Base-by-base conservation (phyloP, 2,329 filamentous ascomycete genomes). In the Alternaria infectoria region DNA sequence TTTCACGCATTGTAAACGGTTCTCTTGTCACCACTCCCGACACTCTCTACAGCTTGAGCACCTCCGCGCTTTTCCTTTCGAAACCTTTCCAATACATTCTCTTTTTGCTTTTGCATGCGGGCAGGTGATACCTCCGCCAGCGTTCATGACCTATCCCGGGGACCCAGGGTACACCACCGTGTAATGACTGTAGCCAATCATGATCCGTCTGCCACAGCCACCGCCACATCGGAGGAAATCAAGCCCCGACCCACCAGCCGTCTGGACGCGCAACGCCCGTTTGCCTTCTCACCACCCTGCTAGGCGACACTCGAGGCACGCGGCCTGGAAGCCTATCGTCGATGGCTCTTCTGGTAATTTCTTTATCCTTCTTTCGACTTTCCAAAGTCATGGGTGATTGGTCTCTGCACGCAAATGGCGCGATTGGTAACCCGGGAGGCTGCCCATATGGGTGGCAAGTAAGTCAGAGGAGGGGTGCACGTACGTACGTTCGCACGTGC, bases 401-500 rank as follows among this genome's bases (percentile, higher is more conserved):
- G 74, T 55, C 45, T 45, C 45, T 46, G 43, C 17, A 46, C n/a
- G 26, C 21, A 13, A 36, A 64, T 54, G 50, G 59, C 54, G 59
- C 43, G 32, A 44, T 52, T 23, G 28, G 58, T 30, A 26, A 43
- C 47, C 54, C 28, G 54, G 28, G 26, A 67, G 61, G 62, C 28
- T 62, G 65, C 21, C n/a, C 36, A 17, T 11, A 40, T 17, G 8
- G 36, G 74, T 77, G 75, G 74, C 74, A 66, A 70, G 44, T 30
- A 69, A 25, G 51, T 47, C 51, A 45, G 2, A 50, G 50, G 46
- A 61, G 50, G 66, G 59, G 59, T 59, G 58, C 63, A 67, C 59
- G 55, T 72, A 76, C 74, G 75, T 75, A 72, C 62, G 68, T 66
- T 60, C 65, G 49, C 73, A 75, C 73, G 72, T 75, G 72, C 62